Evolutionary conservation across 148 eudicot genomes (phyloP), one percentile per base, ranked within the genome.

Genomic region (Polygonum maritimum): DNA sequence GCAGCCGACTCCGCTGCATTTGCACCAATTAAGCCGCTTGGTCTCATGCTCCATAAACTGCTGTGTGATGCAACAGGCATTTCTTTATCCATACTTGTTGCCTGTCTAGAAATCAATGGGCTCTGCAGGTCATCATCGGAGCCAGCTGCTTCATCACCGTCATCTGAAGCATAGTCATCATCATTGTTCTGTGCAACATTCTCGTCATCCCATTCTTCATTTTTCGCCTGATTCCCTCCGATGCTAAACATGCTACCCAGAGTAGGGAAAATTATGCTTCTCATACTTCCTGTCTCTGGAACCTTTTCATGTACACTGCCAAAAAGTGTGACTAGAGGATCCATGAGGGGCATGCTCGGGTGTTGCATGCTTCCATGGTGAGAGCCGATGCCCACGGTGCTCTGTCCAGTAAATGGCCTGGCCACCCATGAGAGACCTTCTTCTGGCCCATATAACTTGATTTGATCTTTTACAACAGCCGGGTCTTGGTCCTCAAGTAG

Each of bases 191-290:
- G 79, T 15, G 77, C 76, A 47, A 76, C 71, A 75, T 82, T 83
- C 69, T 86, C 89, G 77, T 86, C 91, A 78, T 86, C 89, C 90
- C 90, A 89, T 4, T 89, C 90, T 74, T 89, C 92, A 41, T 79
- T 75, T 74, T 79, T 89, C 22, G 84, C 70, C 11, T 85, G 87
- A 79, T 85, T 85, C 58, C 85, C 92, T 71, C 86, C 84, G 40
- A 87, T 76, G 78, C 87, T 87, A 55, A 89, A 87, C 92, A 89
- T 87, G 80, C 92, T 89, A 63, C 92, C 90, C 19, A 89, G 83
- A 57, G 83, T 83, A 9, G 92, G 89, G 49, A 89, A 89, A 21
- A 85, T 80, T 62, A 87, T 70, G 76, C 92, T 89, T 75, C 92
- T 78, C 84, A 80, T 89, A 78, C 90, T 87, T 63, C 92, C 92